phyloP scores from a whole-genome alignment of 2,329 filamentous ascomycete genomes.

The Pseudogymnoascus destructans region DNA sequence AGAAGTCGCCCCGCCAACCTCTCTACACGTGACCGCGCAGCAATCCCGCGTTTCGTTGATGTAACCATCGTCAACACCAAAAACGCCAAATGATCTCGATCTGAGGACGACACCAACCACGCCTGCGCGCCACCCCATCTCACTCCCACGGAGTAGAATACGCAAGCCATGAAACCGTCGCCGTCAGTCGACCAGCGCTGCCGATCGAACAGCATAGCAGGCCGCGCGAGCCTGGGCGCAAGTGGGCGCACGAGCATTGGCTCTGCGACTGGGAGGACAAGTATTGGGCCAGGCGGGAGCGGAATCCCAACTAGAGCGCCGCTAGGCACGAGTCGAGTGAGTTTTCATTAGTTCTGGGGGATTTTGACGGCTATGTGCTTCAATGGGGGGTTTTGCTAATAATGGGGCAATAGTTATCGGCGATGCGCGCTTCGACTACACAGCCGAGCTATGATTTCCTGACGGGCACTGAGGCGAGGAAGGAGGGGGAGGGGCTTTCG shows the following conservation, averaged over 20 bases:
- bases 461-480: slow-evolving; percentile 34
- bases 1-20: slow-evolving; percentile 8
- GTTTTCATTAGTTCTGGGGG: background rate
- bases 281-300: background rate
- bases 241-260: background rate
- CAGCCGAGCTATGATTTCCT: slow-evolving; percentile 49
- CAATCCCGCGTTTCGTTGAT: slow-evolving; percentile 8
- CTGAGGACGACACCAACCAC: background rate
- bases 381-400: background rate
- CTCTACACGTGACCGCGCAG: background rate
- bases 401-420: slow-evolving; percentile 27
- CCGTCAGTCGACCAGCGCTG: background rate
- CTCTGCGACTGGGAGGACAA: background rate
- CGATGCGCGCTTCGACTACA: slow-evolving; percentile 35
- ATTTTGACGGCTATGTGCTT: background rate
- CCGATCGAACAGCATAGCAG: background rate
- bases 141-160: background rate
- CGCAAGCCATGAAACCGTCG: background rate
- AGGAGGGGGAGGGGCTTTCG: slow-evolving; percentile 22
- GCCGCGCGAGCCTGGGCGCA: background rate
- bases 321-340: background rate
- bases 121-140: background rate
- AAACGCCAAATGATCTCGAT: background rate
- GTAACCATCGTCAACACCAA: slow-evolving; percentile 9
- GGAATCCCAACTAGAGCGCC: background rate